Evolutionary conservation across 2,329 filamentous ascomycete genomes (phyloP).

Genomic region (Aureobasidium subglaciale): DNA sequence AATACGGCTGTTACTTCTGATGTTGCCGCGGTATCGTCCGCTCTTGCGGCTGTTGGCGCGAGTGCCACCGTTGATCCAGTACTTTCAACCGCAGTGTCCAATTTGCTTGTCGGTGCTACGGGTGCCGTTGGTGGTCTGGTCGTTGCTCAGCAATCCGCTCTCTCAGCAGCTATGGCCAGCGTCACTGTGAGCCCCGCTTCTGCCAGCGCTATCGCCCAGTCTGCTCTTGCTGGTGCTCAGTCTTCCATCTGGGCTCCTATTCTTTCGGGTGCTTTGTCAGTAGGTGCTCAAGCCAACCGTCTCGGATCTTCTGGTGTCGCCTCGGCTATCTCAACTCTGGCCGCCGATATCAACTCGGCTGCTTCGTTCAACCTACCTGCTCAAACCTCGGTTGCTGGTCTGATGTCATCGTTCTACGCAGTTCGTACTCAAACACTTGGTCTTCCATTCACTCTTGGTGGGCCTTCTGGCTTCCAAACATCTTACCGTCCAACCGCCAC

Average conservation of each 20-base stretch:
- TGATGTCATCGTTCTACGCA: neutral
- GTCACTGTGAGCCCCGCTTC: neutral
- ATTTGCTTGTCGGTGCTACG: neutral
- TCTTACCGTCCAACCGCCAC: neutral
- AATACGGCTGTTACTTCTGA: neutral
- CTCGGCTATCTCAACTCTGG: neutral
- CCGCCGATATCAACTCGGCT: constrained; percentile 1
- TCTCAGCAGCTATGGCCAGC: neutral
- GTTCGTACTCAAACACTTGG: neutral
- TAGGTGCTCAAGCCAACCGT: neutral
- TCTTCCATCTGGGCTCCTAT: neutral
- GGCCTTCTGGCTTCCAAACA: neutral
- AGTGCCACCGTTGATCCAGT: neutral
- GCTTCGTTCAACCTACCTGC: neutral
- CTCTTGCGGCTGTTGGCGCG: neutral
- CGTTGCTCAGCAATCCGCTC: neutral
- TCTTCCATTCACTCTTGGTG: neutral
- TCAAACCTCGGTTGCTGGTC: neutral
- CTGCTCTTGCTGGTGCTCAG: neutral
- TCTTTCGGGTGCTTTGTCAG: neutral
- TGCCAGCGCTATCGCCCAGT: neutral
- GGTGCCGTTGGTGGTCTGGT: neutral
- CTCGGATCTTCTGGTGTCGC: neutral
- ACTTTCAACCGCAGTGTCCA: neutral
- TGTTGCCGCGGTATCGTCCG: neutral